Evolutionary conservation across 768 basidiomycete genomes (phyloP).

Genomic region (Leccinum disarticulatum): DNA sequence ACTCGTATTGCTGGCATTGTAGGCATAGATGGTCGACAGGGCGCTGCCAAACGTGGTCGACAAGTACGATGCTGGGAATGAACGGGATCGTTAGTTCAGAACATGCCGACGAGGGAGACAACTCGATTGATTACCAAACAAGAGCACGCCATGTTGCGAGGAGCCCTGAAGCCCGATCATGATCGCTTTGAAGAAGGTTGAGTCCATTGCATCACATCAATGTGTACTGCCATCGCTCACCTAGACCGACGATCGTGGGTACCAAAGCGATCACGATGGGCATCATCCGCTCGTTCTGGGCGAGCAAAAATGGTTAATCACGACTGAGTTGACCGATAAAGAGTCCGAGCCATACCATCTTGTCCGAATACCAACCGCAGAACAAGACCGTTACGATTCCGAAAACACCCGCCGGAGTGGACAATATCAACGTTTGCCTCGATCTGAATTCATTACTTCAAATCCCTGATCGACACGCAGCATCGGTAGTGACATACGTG

Average conservation of each 20-base stretch:
- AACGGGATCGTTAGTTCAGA: neutral
- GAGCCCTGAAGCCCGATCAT: slow-evolving; percentile 54
- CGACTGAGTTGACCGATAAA: neutral
- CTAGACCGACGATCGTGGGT: slow-evolving; percentile 58
- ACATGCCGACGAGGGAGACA: neutral
- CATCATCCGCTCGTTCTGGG: slow-evolving; percentile 55
- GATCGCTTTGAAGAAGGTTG: slow-evolving; percentile 37
- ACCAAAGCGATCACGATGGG: slow-evolving; percentile 58
- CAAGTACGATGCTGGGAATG: slow-evolving; percentile 43
- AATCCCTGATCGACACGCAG: neutral
- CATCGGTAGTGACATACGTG: slow-evolving; percentile 40
- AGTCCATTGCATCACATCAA: neutral
- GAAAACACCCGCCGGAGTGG: slow-evolving; percentile 55
- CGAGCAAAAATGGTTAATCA: neutral
- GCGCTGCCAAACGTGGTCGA: slow-evolving; percentile 58
- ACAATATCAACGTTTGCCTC: slow-evolving; percentile 58
- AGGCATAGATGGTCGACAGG: slow-evolving; percentile 59
- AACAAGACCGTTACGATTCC: slow-evolving; percentile 46
- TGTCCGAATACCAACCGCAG: slow-evolving; percentile 67
- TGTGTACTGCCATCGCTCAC: slow-evolving; percentile 26
- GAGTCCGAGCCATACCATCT: slow-evolving; percentile 40
- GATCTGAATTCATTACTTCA: slow-evolving; percentile 37
- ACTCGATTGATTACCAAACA: slow-evolving; percentile 47
- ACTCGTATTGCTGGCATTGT: slow-evolving; percentile 62
- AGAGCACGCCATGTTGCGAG: slow-evolving; percentile 47